phyloP scores from a whole-genome alignment of 1,139 yeast genomes.

The Saccharomyces hybrid region DNA sequence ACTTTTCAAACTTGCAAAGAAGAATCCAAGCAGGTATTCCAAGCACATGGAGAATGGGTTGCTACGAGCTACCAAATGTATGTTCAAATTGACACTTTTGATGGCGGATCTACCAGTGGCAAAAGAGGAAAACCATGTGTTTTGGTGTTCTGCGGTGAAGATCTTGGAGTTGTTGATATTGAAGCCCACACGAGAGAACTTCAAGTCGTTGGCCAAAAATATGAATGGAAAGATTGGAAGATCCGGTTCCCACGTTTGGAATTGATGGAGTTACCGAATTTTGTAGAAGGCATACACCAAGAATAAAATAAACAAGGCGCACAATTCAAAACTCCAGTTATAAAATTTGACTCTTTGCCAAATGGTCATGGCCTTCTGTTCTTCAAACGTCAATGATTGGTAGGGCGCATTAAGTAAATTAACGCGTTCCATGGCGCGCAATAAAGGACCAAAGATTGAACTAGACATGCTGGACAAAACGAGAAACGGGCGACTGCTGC shows the following conservation, averaged over 20 bases:
- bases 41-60: conserved; percentile 49
- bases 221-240: conserved; percentile 41
- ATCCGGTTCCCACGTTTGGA: conserved; percentile 45
- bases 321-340: conserved; percentile 70
- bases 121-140: conserved; percentile 60
- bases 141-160: conserved; percentile 50
- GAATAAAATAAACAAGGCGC: conserved; percentile 46
- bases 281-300: conserved; percentile 41
- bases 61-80: conserved; percentile 72
- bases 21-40: conserved; percentile 48
- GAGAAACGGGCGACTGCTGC: neutral
- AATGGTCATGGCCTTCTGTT: conserved; percentile 44
- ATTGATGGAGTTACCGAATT: conserved; percentile 56
- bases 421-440: conserved; percentile 12
- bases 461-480: neutral
- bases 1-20: conserved; percentile 37
- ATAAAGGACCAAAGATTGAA: conserved; percentile 10
- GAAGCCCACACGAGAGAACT: conserved; percentile 79
- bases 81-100: conserved; percentile 51
- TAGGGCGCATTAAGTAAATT: conserved; percentile 31
- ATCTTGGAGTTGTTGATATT: conserved; percentile 25
- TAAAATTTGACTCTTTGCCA: conserved; percentile 41
- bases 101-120: conserved; percentile 86
- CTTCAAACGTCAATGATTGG: conserved; percentile 41
- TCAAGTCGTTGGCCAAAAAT: conserved; percentile 42